Evolutionary conservation across 1,284 basidiomycete genomes (phyloP).

Genomic region (Taiwanofungus camphoratus): DNA sequence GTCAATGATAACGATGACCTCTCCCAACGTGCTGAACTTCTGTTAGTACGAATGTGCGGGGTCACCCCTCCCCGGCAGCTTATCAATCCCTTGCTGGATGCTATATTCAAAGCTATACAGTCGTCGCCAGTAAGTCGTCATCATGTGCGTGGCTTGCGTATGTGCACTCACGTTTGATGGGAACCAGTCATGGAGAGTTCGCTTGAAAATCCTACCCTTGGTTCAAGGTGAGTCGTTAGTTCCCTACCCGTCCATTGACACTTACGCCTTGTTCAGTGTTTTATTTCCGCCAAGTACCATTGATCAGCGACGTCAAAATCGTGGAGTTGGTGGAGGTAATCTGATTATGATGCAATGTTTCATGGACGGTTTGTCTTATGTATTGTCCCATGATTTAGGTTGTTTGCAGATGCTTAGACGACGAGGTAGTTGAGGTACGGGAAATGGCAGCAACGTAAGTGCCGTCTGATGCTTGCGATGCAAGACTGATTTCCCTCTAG

Average conservation of each 20-base stretch:
- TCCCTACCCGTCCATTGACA: background rate
- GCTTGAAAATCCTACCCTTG: slow-evolving; percentile 68
- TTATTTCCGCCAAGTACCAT: slow-evolving; percentile 67
- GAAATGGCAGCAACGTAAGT: slow-evolving; percentile 71
- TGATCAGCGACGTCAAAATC: slow-evolving; percentile 57
- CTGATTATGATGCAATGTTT: too few relatives aligned
- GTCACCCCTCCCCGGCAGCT: slow-evolving; percentile 57
- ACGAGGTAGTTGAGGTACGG: slow-evolving; percentile 70
- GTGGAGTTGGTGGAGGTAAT: slow-evolving; percentile 62
- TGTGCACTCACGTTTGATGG: background rate
- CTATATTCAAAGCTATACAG: slow-evolving; percentile 62
- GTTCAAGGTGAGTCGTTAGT: slow-evolving; percentile 54
- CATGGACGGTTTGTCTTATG: too few relatives aligned
- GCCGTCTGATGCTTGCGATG: background rate
- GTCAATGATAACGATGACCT: slow-evolving; percentile 70
- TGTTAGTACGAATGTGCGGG: slow-evolving; percentile 71
- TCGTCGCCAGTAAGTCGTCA: slow-evolving; percentile 50
- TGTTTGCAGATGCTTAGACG: slow-evolving; percentile 64
- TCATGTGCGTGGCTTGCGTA: background rate
- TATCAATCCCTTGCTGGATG: slow-evolving; percentile 53
- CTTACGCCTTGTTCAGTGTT: slow-evolving; percentile 41
- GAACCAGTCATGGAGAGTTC: slow-evolving; percentile 63
- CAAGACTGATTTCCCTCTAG: slow-evolving; percentile 29
- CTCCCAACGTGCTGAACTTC: slow-evolving; percentile 47
- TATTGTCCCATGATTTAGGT: slow-evolving; percentile 40